Base-by-base conservation (phyloP, 768 basidiomycete genomes). In the Leucocoprinus sp. region DNA sequence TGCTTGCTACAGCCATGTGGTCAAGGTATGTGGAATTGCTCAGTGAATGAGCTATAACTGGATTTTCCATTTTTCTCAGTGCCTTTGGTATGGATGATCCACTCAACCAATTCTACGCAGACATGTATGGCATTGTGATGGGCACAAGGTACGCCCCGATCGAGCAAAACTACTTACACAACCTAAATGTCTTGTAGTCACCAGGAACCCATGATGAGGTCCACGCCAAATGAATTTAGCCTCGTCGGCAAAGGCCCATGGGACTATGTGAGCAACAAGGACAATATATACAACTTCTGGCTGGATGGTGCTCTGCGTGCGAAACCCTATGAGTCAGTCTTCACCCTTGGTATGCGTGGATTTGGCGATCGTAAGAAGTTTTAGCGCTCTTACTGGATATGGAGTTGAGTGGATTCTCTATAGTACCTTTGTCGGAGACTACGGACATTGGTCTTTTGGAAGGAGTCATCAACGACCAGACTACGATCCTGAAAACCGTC, bases 201-300 rank as follows among this genome's bases (percentile, higher is more conserved):
- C 56, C 75, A 84, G 60, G 82, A 85, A 55, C 83, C 83, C 7
- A 82, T 84, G 77, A 76, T 78, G 68, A 73, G 82, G 15, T 78
- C 80, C 24, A 78, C 75, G 3, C 81, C 82, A 1, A 71, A 73
- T 47, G 80, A 84, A 56, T 85, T 78, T 69, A 65, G 60, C 48
- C 57, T 75, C 9, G 75, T 76, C 48, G 79, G 75, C 1, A 57
- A 57, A 9, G 82, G 83, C 1, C 49, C 64, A 0, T 86, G 82
- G 81, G 75, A 84, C 54, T 82, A 78, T 55, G 68, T 62, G 33
- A 64, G 60, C 5, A 83, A 83, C 55, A 54, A 67, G 4, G 66
- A 70, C 21, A 68, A 67, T 42, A 70, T 86, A 52, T 73, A 76
- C 53, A 57, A 70, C 14, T 86, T 71, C 60, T 84, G 80, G 80